Evolutionary conservation across 129 eudicot genomes (phyloP), one percentile per base, ranked within the genome.

Genomic region (Saussurea involucrata): DNA sequence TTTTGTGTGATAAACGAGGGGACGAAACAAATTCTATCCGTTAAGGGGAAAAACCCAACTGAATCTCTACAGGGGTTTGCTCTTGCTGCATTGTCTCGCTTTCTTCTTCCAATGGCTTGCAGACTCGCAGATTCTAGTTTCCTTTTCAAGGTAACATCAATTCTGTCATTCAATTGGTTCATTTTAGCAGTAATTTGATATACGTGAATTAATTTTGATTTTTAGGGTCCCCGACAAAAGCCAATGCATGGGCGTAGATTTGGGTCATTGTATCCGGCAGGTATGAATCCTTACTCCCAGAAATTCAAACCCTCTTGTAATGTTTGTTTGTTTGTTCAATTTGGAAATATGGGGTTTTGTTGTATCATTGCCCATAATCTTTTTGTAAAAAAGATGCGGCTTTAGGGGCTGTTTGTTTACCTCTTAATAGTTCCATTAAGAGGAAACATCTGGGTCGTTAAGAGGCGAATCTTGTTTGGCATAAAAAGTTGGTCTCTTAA

Each of bases 221-320:
- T 66, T 12, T 20, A 92, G 95, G 89, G 89, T 65, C 80, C 76
- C 67, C 95, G 76, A 60, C 82, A 78, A 20, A 85, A 79, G 70
- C 77, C 87, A 58, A 24, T 72, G 70, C 74, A 87, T 44, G 76
- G 84, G 72, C 83, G 81, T 44, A 85, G 79, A 72, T 33, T 80
- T 31, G 68, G 74, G 60, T 79, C 86, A 24, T 79, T 82, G 58
- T 89, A 81, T 70, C 79, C 80, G 60, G 44, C 84, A 66, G 91
- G 91, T 87, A 77, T 29, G 74, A 74, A 15, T 75, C 42, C 34
- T 22, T 71, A 28, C 44, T 84, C 73, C 79, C 36, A 7, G 36
- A 60, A 67, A 32, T 68, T 46, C 32, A 13, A 31, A 21, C 0
- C 78, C 37, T 64, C 32, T 9, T 32, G 63, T 5, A 61, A 75